phyloP scores from a whole-genome alignment of 2,329 filamentous ascomycete species.

The Hymenoscyphus fraxineus region DNA sequence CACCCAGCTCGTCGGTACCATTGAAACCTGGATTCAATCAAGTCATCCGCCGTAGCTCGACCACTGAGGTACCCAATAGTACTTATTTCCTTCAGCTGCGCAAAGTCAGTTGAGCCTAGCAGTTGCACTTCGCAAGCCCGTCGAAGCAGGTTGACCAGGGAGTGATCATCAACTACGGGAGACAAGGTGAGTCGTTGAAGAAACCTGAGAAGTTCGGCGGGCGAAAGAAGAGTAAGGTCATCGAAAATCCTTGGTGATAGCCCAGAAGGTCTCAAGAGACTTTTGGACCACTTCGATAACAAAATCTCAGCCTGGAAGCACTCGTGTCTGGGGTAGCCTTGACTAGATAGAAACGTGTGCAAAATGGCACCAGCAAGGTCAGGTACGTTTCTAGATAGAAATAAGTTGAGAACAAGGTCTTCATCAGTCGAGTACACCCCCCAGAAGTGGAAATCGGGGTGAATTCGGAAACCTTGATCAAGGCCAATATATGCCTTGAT shows the following conservation, averaged over 20 bases:
- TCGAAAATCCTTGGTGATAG: slow-evolving; percentile 38
- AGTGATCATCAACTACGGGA: slow-evolving; percentile 9
- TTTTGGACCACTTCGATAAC: slow-evolving; percentile 37
- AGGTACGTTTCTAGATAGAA: slow-evolving; percentile 23
- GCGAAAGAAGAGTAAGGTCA: slow-evolving; percentile 42
- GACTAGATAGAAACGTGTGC: slow-evolving; percentile 40
- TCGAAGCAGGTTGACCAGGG: slow-evolving; percentile 16
- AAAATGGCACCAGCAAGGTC: slow-evolving; percentile 35
- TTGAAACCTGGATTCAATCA: slow-evolving; percentile 38
- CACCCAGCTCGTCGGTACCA: slow-evolving; percentile 42
- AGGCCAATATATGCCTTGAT: slow-evolving; percentile 34
- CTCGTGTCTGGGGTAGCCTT: slow-evolving; percentile 34
- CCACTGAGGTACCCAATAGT: slow-evolving; percentile 40
- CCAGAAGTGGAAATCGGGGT: slow-evolving; percentile 37
- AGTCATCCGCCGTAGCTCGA: slow-evolving; percentile 33
- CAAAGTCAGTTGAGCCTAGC: slow-evolving; percentile 19
- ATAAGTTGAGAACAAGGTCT: slow-evolving; percentile 11
- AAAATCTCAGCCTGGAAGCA: slow-evolving; percentile 38
- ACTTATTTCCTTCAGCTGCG: slow-evolving; percentile 39
- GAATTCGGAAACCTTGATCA: slow-evolving; percentile 36
- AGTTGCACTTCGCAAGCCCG: slow-evolving; percentile 18
- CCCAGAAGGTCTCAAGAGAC: slow-evolving; percentile 23
- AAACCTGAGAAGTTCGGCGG: slow-evolving; percentile 25
- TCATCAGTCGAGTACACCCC: slow-evolving; percentile 30
- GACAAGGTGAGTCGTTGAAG: slow-evolving; percentile 18